Evolutionary conservation across 345 rosid species (phyloP), one percentile per base, ranked within the genome.

Genomic region (Bruguiera parviflora): DNA sequence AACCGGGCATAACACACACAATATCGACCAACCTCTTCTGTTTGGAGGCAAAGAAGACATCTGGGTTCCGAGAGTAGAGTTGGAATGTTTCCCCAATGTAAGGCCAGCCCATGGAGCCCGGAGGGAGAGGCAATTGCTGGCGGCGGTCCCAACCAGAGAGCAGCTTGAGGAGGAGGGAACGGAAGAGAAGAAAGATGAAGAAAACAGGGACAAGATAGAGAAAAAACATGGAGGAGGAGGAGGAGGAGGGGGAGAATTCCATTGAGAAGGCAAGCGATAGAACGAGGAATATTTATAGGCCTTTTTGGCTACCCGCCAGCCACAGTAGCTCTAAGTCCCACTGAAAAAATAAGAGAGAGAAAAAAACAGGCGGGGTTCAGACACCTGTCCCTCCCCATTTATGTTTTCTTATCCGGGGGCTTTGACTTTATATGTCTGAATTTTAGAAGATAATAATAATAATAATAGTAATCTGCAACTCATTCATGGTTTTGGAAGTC

Each of bases 61-160:
- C 88, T 10, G 98, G 98, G 88, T 92, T 78, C 61, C 88, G 96
- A 18, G 98, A 92, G 82, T 92, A 92, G 63, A 92, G 90, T 24
- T 92, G 90, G 37, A 90, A 86, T 18, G 98, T 92, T 61, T 92
- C 96, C 0, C 98, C 98, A 29, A 92, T 72, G 69, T 86, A 90
- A 52, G 98, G 96, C 85, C 85, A 92, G 28, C 98, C 98, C 76
- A 90, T 20, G 53, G 96, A 68, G 64, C 98, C 98, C 2, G 96
- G 98, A 5, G 98, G 98, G 27, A 92, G 92, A 46, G 93, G 93
- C 19, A 84, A 79, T 6, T 47, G 73, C 51, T 1, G 7, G 39
- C 7, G 43, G 24, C 27, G 63, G 35, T 18, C 70, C 4, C 76
- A 53, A 33, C 31, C 25, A 27, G 76, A 37, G 65, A 63, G 67